Evolutionary conservation across 805 yeast species (phyloP), one percentile per base, ranked within the genome.

Genomic region (Candida quercuum): DNA sequence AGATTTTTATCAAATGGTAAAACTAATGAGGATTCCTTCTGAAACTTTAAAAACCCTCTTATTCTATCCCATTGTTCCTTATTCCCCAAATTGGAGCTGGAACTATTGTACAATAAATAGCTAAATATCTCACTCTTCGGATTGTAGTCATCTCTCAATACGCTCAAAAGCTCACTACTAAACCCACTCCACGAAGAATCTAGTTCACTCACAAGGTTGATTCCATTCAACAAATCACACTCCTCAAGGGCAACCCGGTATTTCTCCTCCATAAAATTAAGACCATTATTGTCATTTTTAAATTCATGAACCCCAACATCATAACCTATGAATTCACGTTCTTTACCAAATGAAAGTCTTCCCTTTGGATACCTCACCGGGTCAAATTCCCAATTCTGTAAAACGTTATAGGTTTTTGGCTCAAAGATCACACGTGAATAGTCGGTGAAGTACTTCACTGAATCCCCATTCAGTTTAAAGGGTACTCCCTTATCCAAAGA

Each of bases 101-200:
- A 58, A 11, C 53, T 50, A 32, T 57, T 51, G 38, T 56, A 60
- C 17, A 68, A 47, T 0, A 70, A 74, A 77, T 81, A 78, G 2
- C 72, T 63, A 28, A 71, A 64, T 1, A 71, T 43, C 3, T 66
- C 49, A 2, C 58, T 52, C 49, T 76, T 78, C 2, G 80, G 71
- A 13, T 80, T 64, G 48, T 73, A 81, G 49, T 86, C 94, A 54
- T 89, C 96, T 38, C 74, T 66, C 15, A 88, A 35, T 7, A 68
- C 71, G n/a, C 61, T 49, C 18, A 88, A 40, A 43, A 78, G 46
- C 32, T 68, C 67, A 28, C 61, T 56, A 5, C 85, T 59, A 48
- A 84, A 77, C 0, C 95, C 95, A 34, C 87, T 82, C 98, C 98
- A 91, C 0, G 82, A 84, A 17, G 76, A 69, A 52, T 86, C 95